A percentile compares a stretch with the other conserved stretches of the same genome.
These are phyloP conservation scores for Aspergillus cejpii DNA, from an alignment of 2,329 filamentous ascomycete species.

Conservation along the genomic window DNA sequence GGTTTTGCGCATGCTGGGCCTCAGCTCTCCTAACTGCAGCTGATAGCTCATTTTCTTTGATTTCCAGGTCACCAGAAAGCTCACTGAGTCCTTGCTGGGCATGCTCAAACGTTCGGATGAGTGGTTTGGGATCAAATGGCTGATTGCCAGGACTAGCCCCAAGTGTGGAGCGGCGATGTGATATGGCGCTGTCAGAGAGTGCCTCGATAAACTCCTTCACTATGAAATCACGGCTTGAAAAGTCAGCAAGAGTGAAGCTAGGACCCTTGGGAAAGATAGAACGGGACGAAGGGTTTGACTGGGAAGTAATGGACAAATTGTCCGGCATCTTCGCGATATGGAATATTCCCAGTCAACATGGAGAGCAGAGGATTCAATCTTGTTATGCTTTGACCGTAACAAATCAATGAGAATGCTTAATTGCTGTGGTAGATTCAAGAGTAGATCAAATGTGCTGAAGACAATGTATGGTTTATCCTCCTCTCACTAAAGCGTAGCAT, in stretches of 20 bases:
- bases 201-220: slow-evolving; percentile 96
- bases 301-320: slow-evolving; percentile 37
- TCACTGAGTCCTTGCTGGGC: slow-evolving; percentile 49
- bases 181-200: slow-evolving; percentile 74
- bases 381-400: too few species aligned
- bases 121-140: slow-evolving; percentile 87
- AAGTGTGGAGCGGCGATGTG: slow-evolving; percentile 68
- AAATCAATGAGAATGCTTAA: too few species aligned
- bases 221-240: slow-evolving; percentile 87
- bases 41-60: slow-evolving; percentile 82
- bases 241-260: slow-evolving; percentile 80
- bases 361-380: slow-evolving; percentile 2
- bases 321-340: slow-evolving; percentile 32
- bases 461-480: too few species aligned
- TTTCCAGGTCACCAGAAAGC: slow-evolving; percentile 70
- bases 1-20: slow-evolving; percentile 82
- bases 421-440: too few species aligned
- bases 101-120: slow-evolving; percentile 89
- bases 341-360: slow-evolving; percentile 4
- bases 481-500: too few species aligned
- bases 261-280: slow-evolving; percentile 71
- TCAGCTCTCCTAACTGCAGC: slow-evolving; percentile 88
- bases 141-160: slow-evolving; percentile 33
- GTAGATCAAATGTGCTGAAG: too few species aligned
- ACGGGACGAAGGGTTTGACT: slow-evolving; percentile 47